Conservation (phyloP, 1,284 basidiomycete genomes). For the Cerrena zonata region DNA sequence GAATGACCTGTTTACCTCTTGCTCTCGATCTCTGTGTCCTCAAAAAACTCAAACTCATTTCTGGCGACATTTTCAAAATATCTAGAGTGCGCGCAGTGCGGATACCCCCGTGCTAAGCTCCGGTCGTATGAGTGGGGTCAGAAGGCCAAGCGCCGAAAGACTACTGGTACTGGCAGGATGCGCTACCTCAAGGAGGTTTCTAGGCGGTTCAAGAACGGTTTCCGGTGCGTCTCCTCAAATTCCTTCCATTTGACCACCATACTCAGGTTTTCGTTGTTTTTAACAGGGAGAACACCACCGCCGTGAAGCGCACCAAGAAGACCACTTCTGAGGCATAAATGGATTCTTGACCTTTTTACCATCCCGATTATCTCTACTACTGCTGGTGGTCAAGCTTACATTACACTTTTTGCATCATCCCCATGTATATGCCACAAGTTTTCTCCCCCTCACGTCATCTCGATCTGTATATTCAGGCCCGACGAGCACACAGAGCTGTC, state of each 20-base stretch:
- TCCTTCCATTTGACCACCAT: neutral
- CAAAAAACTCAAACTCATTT: neutral
- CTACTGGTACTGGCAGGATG: slow-evolving; percentile 96
- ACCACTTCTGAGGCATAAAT: slow-evolving; percentile 32
- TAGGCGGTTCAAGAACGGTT: slow-evolving; percentile 96
- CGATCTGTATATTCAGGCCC: slow-evolving; percentile 24
- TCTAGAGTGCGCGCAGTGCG: slow-evolving; percentile 88
- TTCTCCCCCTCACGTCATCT: slow-evolving; percentile 12
- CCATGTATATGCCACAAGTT: neutral
- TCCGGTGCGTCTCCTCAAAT: slow-evolving; percentile 51
- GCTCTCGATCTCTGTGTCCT: neutral
- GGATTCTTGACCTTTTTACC: slow-evolving; percentile 9
- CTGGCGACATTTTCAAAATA: neutral
- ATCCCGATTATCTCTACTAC: slow-evolving; percentile 10
- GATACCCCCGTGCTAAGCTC: slow-evolving; percentile 92
- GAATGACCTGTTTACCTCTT: neutral
- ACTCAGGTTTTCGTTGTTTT: slow-evolving; percentile 8
- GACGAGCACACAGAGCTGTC: slow-evolving; percentile 17
- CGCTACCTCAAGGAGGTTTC: slow-evolving; percentile 87
- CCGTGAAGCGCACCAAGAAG: slow-evolving; percentile 54
- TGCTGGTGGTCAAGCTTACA: neutral
- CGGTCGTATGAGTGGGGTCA: slow-evolving; percentile 96
- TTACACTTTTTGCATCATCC: slow-evolving; percentile 10
- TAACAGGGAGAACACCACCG: slow-evolving; percentile 74
- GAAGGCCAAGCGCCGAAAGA: slow-evolving; percentile 99